Evolutionary conservation across 2,329 filamentous ascomycete genomes (phyloP), one percentile per base, ranked within the genome.

Genomic region (Colletotrichum tamarilloi): DNA sequence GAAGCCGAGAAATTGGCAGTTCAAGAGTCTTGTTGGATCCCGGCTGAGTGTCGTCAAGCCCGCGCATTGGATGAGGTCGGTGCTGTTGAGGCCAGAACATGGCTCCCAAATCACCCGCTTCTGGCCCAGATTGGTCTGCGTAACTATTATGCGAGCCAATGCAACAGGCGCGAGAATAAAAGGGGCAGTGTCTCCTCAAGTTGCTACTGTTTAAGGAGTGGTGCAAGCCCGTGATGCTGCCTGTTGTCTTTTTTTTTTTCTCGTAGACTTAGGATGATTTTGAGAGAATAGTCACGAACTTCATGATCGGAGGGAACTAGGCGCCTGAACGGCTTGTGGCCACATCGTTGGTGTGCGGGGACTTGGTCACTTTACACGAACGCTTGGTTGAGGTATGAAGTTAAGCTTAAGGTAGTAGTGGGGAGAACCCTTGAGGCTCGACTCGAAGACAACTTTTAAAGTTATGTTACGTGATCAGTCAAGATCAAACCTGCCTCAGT

Each of bases 41-140:
- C 1, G 56, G n/a, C 6, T 78, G 62, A 1, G 79, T 80, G 62
- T 60, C 19, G 62, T 60, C 19, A 85, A 72, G n/a, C 73, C 81
- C 5, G 79, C 81, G 73, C 84, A 85, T 14, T 82, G 76, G n/a
- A 79, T 68, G 4, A 75, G 72, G 3, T 79, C 26, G 3, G 24
- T 75, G 62, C 72, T 59, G 49, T 64, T 72, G 38, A 68, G 30
- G 2, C 60, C 53, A 9, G 67, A 4, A 57, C 67, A 70, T 0
- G 14, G 24, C 0, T 56, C 26, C 56, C 62, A 70, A 22, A 60
- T 30, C 2, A 66, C 57, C 2, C 2, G 28, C 2, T 24, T 11
- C 7, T 0, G n/a, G 52, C 53, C 3, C 1, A 22, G 7, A 4
- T 26, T 53, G 5, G 11, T 9, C 1, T 30, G 3, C 30, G 58